Percentiles rank a stretch among this genome's conserved stretches.
phyloP scores from a whole-genome alignment of 495 filamentous ascomycete species.

The Penicillium simplicissimum region DNA sequence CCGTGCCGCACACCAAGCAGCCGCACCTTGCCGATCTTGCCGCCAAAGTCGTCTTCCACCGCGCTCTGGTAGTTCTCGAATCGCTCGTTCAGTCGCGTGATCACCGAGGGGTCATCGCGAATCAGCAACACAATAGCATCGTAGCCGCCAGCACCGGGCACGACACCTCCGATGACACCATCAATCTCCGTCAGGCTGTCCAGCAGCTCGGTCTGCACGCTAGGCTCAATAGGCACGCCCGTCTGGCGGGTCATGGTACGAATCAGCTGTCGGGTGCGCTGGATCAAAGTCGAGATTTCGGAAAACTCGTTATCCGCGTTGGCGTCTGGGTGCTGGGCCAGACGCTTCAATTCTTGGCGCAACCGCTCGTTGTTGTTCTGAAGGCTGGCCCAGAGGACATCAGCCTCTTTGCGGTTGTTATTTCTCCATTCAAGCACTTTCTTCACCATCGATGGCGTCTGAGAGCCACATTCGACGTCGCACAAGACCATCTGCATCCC shows the following conservation, averaged over 20 bases:
- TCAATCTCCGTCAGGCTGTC: conserved; percentile 69
- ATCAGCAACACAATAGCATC: conserved; percentile 86
- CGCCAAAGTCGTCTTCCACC: conserved; percentile 51
- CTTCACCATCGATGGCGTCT: conserved; percentile 94
- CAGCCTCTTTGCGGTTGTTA: conserved; percentile 63
- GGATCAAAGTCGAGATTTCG: conserved; percentile 44
- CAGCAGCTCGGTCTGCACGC: conserved; percentile 78
- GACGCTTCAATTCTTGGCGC: conserved; percentile 57
- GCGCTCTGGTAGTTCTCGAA: conserved; percentile 63
- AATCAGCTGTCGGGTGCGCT: conserved; percentile 60
- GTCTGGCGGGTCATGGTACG: conserved; percentile 71
- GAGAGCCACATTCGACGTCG: conserved; percentile 91
- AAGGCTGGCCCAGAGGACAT: conserved; percentile 67
- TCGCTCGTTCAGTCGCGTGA: conserved; percentile 60
- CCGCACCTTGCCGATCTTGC: conserved; percentile 69
- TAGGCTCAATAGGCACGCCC: conserved; percentile 88
- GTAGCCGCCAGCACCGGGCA: conserved; percentile 91
- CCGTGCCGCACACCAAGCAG: conserved; percentile 83
- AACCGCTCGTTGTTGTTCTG: conserved; percentile 74
- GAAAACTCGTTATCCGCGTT: conserved; percentile 32
- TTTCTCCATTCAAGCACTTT: conserved; percentile 82
- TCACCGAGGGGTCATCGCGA: conserved; percentile 68
- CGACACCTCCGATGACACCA: conserved; percentile 87
- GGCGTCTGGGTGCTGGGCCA: conserved; percentile 36
- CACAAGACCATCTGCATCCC: conserved; percentile 81